Evolutionary conservation across 2,329 filamentous ascomycete species (phyloP).

Genomic region (Aspergillus felis): DNA sequence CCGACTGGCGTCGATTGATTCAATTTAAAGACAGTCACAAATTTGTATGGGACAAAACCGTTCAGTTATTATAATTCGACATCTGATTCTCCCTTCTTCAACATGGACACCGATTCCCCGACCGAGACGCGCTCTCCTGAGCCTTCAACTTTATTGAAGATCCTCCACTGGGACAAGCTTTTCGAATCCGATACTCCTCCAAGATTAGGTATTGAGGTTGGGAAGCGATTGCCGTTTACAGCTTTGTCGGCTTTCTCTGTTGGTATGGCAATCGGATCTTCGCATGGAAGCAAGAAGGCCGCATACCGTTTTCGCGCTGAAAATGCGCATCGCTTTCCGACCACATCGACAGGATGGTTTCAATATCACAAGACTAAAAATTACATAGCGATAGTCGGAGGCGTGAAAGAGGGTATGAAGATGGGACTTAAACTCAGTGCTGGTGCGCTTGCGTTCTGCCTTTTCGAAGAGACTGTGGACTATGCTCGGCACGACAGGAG

Average conservation of each 20-base stretch:
- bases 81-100: neutral
- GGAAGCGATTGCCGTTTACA: constrained; percentile 63
- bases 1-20: neutral
- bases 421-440: constrained; percentile 68
- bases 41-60: neutral
- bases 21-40: neutral
- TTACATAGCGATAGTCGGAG: constrained; percentile 77
- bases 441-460: constrained; percentile 73
- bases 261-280: constrained; percentile 67
- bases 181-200: constrained; percentile 36
- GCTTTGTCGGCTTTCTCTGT: constrained; percentile 60
- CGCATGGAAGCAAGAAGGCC: constrained; percentile 68
- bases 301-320: constrained; percentile 88
- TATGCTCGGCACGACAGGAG: constrained; percentile 53
- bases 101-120: constrained; percentile 14
- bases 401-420: constrained; percentile 70
- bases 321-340: constrained; percentile 89
- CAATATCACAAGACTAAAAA: constrained; percentile 99
- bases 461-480: constrained; percentile 82
- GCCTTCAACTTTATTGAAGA: constrained; percentile 20
- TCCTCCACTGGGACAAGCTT: constrained; percentile 34
- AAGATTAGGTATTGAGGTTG: constrained; percentile 60
- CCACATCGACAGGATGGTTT: constrained; percentile 82
- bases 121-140: constrained; percentile 3
- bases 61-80: neutral